Conservation (phyloP, 441 rosid species). For the Gossypium davidsonii region DNA sequence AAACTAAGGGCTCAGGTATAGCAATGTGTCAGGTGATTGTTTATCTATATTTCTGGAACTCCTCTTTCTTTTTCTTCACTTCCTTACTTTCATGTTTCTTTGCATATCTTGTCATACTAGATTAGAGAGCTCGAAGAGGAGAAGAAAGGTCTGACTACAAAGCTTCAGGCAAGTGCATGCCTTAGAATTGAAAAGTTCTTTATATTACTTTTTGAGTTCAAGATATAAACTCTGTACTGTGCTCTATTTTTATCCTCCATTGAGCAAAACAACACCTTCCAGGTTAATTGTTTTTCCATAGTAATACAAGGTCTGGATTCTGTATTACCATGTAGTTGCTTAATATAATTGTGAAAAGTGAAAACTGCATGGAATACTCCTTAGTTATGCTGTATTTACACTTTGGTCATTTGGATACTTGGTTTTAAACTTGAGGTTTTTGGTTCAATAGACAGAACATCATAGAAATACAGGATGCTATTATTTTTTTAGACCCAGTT, state of each 20-base stretch:
- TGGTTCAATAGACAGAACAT: background rate
- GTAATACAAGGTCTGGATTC: background rate
- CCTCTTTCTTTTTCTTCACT: conserved; percentile 24
- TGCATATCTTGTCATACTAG: conserved; percentile 34
- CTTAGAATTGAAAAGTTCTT: background rate
- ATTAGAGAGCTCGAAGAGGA: conserved; percentile 96
- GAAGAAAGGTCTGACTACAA: conserved; percentile 85
- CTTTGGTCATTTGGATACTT: background rate
- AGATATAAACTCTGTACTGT: background rate
- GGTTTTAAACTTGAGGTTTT: background rate
- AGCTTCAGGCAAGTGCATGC: conserved; percentile 78
- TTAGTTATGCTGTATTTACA: background rate
- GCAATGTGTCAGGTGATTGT: conserved; percentile 14
- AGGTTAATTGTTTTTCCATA: background rate
- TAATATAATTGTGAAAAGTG: background rate
- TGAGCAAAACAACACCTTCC: background rate
- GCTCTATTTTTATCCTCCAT: background rate
- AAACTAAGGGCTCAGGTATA: conserved; percentile 95
- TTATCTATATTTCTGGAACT: background rate
- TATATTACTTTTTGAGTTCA: background rate
- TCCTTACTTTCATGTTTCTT: conserved; percentile 4
- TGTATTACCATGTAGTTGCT: background rate
- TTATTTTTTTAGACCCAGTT: background rate
- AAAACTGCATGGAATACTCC: background rate
- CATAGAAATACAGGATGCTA: background rate